Base-by-base conservation (phyloP, 2,329 filamentous ascomycete genomes). In the Ascosphaera apis region DNA sequence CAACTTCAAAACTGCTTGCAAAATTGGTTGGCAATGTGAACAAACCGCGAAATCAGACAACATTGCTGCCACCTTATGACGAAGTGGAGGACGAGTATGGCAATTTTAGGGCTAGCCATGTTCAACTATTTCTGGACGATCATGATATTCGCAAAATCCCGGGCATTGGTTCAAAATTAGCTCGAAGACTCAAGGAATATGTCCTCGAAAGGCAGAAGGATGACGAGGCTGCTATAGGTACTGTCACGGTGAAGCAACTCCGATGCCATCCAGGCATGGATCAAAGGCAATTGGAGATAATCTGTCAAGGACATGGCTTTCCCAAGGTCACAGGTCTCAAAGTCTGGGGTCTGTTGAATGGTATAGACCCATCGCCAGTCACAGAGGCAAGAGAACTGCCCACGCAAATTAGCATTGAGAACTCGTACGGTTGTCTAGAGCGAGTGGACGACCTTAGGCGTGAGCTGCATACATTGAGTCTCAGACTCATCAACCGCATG, bases 331-430 rank as follows among this genome's bases (percentile, higher is more conserved):
- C 83, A 36, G 81, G 82, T 1, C 51, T 59, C 23, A 76, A 71
- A 44, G 58, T 83, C 2, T 95, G 82, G 82, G 63, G 60, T 13
- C 60, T 92, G 4, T 57, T 95, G 2, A 76, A 93, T 50, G 86
- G 84, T 4, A 63, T 82, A 18, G 86, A 95, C 51, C 58, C 72
- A 36, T 63, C 67, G 1, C 72, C 80, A 39, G 82, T 95, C 13
- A 71, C 72, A 35, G 64, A 72, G 42, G 76, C 72, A 2, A 69
- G 69, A 44, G 67, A 72, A 32, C 55, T 91, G 1, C 86, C 86
- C 0, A 72, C 71, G 1, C 84, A 93, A 53, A 91, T 95, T 50
- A 88, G 81, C 52, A 88, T 95, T 42, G 86, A 95, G 50, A 84
- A 95, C 54, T 88, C 82, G 12, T 95, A 91, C 51, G 66, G 69